These are phyloP conservation scores for Fonticula alba DNA, from an alignment of 78 protist genomes.

Conservation along the genomic window DNA sequence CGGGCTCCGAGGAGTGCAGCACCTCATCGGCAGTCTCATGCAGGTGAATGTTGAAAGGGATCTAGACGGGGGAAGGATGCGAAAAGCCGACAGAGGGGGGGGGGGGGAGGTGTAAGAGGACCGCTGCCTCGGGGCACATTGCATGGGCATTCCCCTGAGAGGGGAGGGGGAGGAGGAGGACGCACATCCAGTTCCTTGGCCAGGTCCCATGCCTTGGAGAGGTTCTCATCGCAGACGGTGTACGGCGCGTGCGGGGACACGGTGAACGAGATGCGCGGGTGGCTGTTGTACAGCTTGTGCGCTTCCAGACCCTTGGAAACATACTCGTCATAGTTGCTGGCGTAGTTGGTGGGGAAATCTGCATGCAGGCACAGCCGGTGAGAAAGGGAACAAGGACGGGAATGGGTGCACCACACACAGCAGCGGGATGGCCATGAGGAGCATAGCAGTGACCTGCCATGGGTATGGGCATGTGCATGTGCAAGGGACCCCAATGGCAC, in stretches of 20 bases:
- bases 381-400: conserved; percentile 35
- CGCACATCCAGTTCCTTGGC: conserved; percentile 13
- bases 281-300: too few relatives aligned
- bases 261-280: too few relatives aligned
- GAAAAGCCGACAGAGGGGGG: neutral
- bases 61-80: neutral
- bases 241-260: too few relatives aligned
- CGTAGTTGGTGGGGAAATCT: too few relatives aligned
- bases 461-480: too few relatives aligned
- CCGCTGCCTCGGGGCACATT: too few relatives aligned
- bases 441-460: too few relatives aligned
- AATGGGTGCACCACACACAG: too few relatives aligned
- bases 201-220: conserved; percentile 21
- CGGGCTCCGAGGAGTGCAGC: conserved; percentile 5
- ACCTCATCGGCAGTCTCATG: conserved; percentile 45
- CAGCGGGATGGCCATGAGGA: too few relatives aligned
- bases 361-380: conserved; percentile 22
- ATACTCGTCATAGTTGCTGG: too few relatives aligned
- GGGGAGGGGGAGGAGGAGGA: conserved; percentile 29
- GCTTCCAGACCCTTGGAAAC: too few relatives aligned
- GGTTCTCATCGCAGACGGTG: conserved; percentile 8
- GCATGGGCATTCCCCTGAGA: conserved; percentile 6
- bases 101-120: neutral
- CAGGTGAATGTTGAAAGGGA: conserved; percentile 38
- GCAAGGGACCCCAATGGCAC: too few relatives aligned